Evolutionary conservation across 169 alveolate species (phyloP).

Genomic region (Hepatocystis sp.): DNA sequence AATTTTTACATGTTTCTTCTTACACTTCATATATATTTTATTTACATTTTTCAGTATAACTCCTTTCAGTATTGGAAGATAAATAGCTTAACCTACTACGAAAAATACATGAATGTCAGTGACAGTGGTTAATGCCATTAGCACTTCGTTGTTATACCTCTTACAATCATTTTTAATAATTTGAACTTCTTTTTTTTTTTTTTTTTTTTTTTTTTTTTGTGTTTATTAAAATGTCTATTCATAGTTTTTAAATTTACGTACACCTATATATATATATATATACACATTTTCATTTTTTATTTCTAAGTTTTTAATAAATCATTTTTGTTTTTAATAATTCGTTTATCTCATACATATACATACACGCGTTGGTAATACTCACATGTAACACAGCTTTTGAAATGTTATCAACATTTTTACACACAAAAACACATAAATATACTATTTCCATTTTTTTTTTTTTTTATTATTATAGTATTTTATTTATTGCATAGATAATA

Average conservation of each 20-base stretch:
- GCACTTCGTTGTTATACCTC: not conserved
- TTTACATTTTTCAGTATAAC: constrained; percentile 37
- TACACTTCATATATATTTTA: not conserved
- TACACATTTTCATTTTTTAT: constrained; percentile 3
- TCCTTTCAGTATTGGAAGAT: constrained; percentile 77
- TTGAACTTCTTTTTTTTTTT: not conserved
- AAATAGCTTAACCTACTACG: constrained; percentile 60
- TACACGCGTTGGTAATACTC: no score
- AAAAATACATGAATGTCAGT: constrained; percentile 69
- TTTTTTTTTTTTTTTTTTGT: not conserved
- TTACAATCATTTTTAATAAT: not conserved
- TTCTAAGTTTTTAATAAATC: not conserved
- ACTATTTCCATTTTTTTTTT: no score
- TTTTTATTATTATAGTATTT: no score
- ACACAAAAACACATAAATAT: no score
- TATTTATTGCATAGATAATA: no score
- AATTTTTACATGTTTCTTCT: no score
- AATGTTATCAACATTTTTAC: no score
- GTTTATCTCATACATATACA: no score
- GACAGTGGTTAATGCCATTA: constrained; percentile 34
- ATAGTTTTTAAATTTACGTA: not conserved
- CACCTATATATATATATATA: not conserved
- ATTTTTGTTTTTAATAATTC: no score
- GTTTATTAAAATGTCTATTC: not conserved
- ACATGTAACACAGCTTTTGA: no score